Conservation (phyloP, 2,329 filamentous ascomycete species). For the Diplodia corticola region DNA sequence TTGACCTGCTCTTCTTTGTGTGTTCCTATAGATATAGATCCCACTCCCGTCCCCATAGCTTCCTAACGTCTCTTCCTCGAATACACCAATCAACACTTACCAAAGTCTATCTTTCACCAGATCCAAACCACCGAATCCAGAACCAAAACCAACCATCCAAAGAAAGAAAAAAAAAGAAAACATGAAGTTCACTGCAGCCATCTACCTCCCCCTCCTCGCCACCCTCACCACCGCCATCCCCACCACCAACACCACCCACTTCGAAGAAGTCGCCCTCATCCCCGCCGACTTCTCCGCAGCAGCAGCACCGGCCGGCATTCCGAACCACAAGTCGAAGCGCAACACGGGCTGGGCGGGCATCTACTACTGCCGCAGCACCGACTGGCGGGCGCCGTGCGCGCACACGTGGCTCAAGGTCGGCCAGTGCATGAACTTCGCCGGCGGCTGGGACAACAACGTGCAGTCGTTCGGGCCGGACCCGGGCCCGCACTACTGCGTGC, state of each 20-base stretch:
- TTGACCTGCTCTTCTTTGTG: background rate
- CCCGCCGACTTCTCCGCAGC: background rate
- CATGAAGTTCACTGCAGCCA: background rate
- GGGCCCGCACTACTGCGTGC: background rate
- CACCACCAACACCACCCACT: background rate
- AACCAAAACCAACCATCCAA: background rate
- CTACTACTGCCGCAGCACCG: slow-evolving; percentile 6
- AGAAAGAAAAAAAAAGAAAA: too few relatives aligned
- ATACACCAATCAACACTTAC: background rate
- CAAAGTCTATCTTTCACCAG: background rate
- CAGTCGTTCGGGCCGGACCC: background rate
- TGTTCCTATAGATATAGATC: background rate
- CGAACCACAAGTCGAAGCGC: too few relatives aligned
- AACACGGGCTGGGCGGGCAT: background rate
- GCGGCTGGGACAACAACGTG: background rate
- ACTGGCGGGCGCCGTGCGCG: background rate
- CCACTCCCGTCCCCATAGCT: too few relatives aligned
- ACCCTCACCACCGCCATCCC: background rate
- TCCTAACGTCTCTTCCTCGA: background rate
- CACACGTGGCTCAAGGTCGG: background rate
- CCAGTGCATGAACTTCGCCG: slow-evolving; percentile 2
- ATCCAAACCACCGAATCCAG: background rate
- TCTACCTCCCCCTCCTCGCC: background rate
- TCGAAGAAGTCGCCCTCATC: background rate
- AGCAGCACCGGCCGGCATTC: background rate